Percentiles rank a stretch among this genome's conserved stretches.
Conservation (phyloP, 306 rosid genomes). For the Echinosophora koreensis region DNA sequence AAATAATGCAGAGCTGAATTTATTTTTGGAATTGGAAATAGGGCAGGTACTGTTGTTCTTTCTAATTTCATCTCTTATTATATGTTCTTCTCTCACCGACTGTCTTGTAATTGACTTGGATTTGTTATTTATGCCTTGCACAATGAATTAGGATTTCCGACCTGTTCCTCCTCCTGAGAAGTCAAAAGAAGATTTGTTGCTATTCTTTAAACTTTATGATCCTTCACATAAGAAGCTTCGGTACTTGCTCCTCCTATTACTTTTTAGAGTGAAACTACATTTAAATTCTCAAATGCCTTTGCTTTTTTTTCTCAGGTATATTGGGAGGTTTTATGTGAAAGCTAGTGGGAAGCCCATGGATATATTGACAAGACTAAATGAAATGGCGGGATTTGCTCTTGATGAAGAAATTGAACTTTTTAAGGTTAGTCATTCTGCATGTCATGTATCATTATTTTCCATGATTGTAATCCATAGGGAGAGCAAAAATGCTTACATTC, state of each 20-base stretch:
- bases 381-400: constrained; percentile 84
- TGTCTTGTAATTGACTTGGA: constrained; percentile 28
- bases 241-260: constrained; percentile 54
- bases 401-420: constrained; percentile 82
- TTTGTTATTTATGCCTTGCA: constrained; percentile 32
- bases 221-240: constrained; percentile 76
- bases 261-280: neutral
- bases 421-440: constrained; percentile 66
- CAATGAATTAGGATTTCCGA: constrained; percentile 66
- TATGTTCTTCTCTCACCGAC: neutral
- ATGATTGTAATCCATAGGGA: neutral
- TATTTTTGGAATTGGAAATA: constrained; percentile 85
- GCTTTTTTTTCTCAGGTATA: constrained; percentile 61
- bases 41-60: constrained; percentile 68
- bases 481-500: constrained; percentile 21
- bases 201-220: constrained; percentile 87
- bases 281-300: neutral
- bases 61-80: constrained; percentile 32
- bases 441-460: constrained; percentile 4
- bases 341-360: constrained; percentile 73
- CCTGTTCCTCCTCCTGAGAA: constrained; percentile 76
- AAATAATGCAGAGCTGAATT: constrained; percentile 75
- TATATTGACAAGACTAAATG: constrained; percentile 70
- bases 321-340: constrained; percentile 80
- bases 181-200: constrained; percentile 78